Conservation (phyloP, 345 rosid species). For the Erysimum cheiranthoides region DNA sequence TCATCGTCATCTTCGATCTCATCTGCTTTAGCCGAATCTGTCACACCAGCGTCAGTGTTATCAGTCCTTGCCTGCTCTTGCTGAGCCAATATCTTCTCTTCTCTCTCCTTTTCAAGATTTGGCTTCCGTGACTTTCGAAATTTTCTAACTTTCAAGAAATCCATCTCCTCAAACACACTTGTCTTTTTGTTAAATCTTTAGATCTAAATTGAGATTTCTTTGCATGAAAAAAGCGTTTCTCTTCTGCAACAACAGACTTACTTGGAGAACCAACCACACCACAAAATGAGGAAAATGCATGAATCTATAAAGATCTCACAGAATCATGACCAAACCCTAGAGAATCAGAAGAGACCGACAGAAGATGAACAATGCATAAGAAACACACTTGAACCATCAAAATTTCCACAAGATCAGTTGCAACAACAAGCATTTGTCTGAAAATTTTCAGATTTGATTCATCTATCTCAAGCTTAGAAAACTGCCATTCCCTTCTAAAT, state of each 20-base stretch:
- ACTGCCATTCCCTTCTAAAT: constrained; percentile 6
- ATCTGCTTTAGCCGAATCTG: constrained; percentile 43
- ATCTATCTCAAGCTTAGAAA: constrained; percentile 7
- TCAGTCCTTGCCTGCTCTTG: constrained; percentile 58
- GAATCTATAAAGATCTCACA: constrained; percentile 40
- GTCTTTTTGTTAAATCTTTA: constrained; percentile 9
- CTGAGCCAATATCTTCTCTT: constrained; percentile 51
- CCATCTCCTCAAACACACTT: constrained; percentile 57
- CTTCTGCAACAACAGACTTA: constrained; percentile 1
- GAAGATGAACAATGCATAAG: neutral
- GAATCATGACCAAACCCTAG: constrained; percentile 32
- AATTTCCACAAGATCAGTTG: constrained; percentile 25
- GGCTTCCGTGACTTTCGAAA: constrained; percentile 64
- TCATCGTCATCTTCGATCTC: constrained; percentile 86
- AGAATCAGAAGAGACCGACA: constrained; percentile 3
- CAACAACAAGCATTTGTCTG: neutral
- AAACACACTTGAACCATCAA: constrained; percentile 16
- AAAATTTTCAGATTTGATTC: constrained; percentile 23
- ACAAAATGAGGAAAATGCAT: constrained; percentile 20
- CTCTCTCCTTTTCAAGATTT: constrained; percentile 55
- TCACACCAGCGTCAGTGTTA: constrained; percentile 41
- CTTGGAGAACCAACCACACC: constrained; percentile 25
- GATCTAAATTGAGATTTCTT: constrained; percentile 36
- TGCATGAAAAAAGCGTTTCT: constrained; percentile 30
- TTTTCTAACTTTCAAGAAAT: constrained; percentile 73